Conservation (phyloP, 768 basidiomycete species). For the Porphyrellus cyaneotinctus region DNA sequence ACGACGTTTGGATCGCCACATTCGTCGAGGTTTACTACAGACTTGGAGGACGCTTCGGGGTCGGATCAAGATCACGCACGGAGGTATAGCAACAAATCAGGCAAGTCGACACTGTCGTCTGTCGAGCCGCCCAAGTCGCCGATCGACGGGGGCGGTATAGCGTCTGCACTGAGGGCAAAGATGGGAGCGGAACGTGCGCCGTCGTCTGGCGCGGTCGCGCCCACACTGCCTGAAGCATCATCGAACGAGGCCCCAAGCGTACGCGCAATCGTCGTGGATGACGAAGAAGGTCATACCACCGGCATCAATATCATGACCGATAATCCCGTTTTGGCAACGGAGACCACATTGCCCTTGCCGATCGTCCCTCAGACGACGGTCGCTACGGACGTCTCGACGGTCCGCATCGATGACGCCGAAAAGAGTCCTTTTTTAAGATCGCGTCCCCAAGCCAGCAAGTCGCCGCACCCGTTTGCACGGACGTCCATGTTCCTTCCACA, state of each 20-base stretch:
- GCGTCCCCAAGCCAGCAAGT: constrained; percentile 18
- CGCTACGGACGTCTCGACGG: constrained; percentile 12
- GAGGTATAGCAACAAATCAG: constrained; percentile 15
- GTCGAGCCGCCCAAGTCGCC: constrained; percentile 12
- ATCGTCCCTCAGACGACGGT: constrained; percentile 9
- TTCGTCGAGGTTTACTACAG: constrained; percentile 31
- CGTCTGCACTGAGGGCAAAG: constrained; percentile 16
- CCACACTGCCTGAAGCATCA: not conserved
- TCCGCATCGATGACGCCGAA: constrained; percentile 6
- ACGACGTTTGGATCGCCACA: constrained; percentile 40
- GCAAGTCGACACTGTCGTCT: constrained; percentile 14
- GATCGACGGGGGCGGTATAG: constrained; percentile 13
- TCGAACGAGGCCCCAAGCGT: constrained; percentile 1
- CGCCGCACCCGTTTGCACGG: constrained; percentile 29
- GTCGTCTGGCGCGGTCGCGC: not conserved
- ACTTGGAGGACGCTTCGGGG: constrained; percentile 22
- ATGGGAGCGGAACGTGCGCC: constrained; percentile 11
- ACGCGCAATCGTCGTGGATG: constrained; percentile 19
- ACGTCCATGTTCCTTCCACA: constrained; percentile 50
- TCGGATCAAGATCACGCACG: constrained; percentile 22
- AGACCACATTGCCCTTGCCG: constrained; percentile 11
- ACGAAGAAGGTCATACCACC: constrained; percentile 5
- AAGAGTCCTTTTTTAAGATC: constrained; percentile 24
- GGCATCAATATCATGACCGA: constrained; percentile 5
- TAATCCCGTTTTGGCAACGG: constrained; percentile 8